Evolutionary conservation across 371 early-diverging fungal genomes (phyloP), one percentile per base, ranked within the genome.

Genomic region (Mortierella sp.): DNA sequence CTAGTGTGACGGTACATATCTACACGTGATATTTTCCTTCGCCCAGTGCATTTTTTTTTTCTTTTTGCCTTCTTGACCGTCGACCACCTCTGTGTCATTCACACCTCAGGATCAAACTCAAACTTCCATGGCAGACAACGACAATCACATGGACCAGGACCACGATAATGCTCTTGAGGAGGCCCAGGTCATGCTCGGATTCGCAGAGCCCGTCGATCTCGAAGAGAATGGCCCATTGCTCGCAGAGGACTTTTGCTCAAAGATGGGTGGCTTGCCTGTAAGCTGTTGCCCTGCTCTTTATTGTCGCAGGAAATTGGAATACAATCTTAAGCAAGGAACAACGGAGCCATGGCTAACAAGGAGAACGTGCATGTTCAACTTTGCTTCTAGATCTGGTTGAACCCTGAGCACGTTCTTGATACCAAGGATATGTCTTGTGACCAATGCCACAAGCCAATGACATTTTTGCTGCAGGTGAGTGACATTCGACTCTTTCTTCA

Each of bases 221-320:
- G 93, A 92, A 63, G 83, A 82, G 49, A 86, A 91, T 74, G 88
- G 82, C 1, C 94, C 92, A 48, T 89, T 94, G 74, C 89, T 88
- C n/a, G 89, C 90, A 24, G 93, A 94, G 35, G 82, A 82, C 27
- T 96, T 97, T 87, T 96, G 96, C 18, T 96, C 94, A 89, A 97
- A 97, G 88, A 91, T 97, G 77, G 98, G 98, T 75, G 98, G 98
- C 54, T 88, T 90, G 65, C 98, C 98, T 32, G 96, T 96, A 94
- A 77, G 91, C n/a, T 78, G 70, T 65, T 48, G 41, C 14, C 14
- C 14, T 48, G 48, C 48, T 12, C 11, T 48, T 48, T 48, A 48
- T 48, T 48, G 11, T 48, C 14, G 5, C 8, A 14, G 48, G 14
- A 11, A 48, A 48, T 38, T 29, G 27, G 54, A 27, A 6, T 48